Evolutionary conservation across 192 early-diverging fungal genomes (phyloP).

Genomic region (Coemansia aciculifera): DNA sequence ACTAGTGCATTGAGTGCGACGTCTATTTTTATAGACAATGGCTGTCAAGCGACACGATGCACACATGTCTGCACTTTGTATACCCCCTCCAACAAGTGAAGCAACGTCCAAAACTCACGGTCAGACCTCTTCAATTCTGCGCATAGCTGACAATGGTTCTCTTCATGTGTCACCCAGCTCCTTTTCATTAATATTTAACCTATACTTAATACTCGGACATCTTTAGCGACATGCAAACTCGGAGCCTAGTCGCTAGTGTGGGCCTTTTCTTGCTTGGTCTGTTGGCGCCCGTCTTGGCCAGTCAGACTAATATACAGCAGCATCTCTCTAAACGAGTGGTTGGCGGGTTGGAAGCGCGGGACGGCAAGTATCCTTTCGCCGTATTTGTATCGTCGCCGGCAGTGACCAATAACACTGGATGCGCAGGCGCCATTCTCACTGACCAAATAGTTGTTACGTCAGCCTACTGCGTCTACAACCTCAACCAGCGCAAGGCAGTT

Average conservation of each 20-base stretch:
- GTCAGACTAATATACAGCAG: not conserved
- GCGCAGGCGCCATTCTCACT: slow-evolving; percentile 47
- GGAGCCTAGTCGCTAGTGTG: not conserved
- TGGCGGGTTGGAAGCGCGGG: slow-evolving; percentile 26
- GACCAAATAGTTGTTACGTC: slow-evolving; percentile 46
- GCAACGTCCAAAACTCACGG: not conserved
- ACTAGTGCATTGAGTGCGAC: not conserved
- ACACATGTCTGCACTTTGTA: not conserved
- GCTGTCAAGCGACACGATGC: not conserved
- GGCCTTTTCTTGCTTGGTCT: not conserved
- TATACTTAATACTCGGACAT: not conserved
- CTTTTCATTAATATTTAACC: not conserved
- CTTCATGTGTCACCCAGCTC: not conserved
- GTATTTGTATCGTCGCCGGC: slow-evolving; percentile 37
- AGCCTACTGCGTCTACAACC: slow-evolving; percentile 39
- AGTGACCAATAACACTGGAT: slow-evolving; percentile 36
- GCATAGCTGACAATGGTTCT: not conserved
- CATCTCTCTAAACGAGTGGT: slow-evolving; percentile 30
- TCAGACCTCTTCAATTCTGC: not conserved
- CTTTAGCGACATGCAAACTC: not conserved
- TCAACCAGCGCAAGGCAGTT: slow-evolving; percentile 17
- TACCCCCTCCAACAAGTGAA: not conserved
- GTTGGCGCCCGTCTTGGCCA: not conserved
- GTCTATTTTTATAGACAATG: not conserved
- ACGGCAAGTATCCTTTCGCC: slow-evolving; percentile 36